These are phyloP conservation scores for Eucalyptus lansdowneana DNA, from an alignment of 345 rosid species.

Conservation along the genomic window DNA sequence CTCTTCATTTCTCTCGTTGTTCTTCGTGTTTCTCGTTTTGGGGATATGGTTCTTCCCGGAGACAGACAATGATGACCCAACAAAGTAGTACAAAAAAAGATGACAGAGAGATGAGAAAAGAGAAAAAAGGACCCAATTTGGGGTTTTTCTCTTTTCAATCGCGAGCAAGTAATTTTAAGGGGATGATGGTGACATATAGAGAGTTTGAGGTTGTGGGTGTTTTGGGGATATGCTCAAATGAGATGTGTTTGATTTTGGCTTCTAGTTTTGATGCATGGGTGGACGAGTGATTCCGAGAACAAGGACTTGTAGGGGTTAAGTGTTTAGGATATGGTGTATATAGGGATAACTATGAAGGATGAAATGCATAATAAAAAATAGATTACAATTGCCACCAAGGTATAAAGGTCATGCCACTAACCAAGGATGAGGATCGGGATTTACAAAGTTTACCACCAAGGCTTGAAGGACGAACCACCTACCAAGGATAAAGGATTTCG, in stretches of 20 bases:
- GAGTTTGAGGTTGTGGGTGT: background rate
- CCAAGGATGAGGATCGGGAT: too few relatives aligned
- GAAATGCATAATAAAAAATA: background rate
- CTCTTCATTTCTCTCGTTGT: background rate
- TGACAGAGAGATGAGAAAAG: background rate
- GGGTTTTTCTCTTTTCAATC: background rate
- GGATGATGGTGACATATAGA: background rate
- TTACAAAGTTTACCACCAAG: too few relatives aligned
- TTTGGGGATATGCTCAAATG: background rate
- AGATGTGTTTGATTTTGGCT: background rate
- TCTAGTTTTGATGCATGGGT: background rate
- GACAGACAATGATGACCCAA: background rate
- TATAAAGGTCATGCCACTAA: too few relatives aligned
- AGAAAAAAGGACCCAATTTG: background rate
- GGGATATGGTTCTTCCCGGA: background rate
- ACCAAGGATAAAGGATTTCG: too few relatives aligned
- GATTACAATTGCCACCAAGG: too few relatives aligned
- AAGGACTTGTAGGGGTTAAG: background rate
- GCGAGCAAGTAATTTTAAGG: background rate
- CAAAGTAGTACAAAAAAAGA: background rate
- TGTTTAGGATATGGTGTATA: background rate
- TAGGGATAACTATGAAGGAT: background rate
- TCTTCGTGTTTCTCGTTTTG: background rate
- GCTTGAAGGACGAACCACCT: too few relatives aligned
- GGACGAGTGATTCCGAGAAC: background rate